Percentiles rank a stretch among this genome's conserved stretches.
Conservation (phyloP, 2,329 filamentous ascomycete genomes). For the Arthroderma uncinatum region DNA sequence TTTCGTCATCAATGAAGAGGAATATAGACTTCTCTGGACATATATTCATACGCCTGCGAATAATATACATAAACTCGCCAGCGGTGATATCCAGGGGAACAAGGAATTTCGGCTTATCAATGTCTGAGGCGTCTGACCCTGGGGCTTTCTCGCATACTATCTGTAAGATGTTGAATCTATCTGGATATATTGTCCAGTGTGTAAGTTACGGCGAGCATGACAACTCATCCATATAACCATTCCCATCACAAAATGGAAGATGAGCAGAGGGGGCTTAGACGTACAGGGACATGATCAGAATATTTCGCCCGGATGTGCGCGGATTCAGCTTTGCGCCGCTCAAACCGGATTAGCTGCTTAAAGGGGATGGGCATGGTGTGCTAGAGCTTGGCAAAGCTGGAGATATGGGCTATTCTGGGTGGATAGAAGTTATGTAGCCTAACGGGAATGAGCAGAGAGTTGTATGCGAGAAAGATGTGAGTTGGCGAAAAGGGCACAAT, state of each 20-base stretch:
- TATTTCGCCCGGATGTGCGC: not conserved
- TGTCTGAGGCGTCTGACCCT: constrained; percentile 96
- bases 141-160: constrained; percentile 99
- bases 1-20: constrained; percentile 98
- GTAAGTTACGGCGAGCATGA: too few relatives aligned
- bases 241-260: not conserved
- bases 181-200: not conserved
- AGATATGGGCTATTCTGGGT: not conserved
- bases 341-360: not conserved
- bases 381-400: not conserved
- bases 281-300: not conserved
- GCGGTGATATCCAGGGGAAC: constrained; percentile 96
- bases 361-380: not conserved
- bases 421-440: not conserved
- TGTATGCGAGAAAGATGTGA: not conserved
- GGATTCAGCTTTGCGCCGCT: not conserved
- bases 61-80: constrained; percentile 99
- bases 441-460: not conserved
- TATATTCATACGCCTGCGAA: constrained; percentile 98
- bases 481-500: not conserved
- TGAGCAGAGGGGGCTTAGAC: not conserved
- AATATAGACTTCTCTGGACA: constrained; percentile 99
- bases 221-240: not conserved
- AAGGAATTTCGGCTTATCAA: constrained; percentile 99
- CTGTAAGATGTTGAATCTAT: constrained; percentile 36